Conservation (phyloP, 345 rosid species). For the Murraya paniculata region DNA sequence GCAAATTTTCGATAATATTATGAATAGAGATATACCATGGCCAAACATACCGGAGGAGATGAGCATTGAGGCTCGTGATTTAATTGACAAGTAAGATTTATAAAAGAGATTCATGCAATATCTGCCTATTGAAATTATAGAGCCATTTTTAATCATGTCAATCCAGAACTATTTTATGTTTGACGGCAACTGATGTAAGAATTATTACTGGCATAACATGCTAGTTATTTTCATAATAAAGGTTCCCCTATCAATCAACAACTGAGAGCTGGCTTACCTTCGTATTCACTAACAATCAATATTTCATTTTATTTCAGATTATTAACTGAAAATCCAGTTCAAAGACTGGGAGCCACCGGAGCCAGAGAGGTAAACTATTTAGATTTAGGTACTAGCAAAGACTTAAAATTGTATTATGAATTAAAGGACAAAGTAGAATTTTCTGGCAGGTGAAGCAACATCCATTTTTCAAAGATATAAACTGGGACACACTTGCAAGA, state of each 20-base stretch:
- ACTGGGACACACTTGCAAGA: constrained; percentile 92
- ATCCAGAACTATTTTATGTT: neutral
- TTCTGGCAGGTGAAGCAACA: constrained; percentile 74
- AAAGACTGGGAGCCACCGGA: constrained; percentile 93
- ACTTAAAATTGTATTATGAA: neutral
- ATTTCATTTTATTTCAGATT: constrained; percentile 48
- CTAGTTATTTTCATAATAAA: neutral
- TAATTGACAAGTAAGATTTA: constrained; percentile 80
- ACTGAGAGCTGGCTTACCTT: neutral
- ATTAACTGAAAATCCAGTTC: constrained; percentile 81
- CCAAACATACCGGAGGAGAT: constrained; percentile 82
- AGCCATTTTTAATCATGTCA: neutral
- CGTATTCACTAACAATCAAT: constrained; percentile 6
- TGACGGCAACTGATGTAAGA: neutral
- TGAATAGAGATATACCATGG: constrained; percentile 92
- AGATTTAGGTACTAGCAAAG: constrained; percentile 15
- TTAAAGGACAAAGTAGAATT: constrained; percentile 20
- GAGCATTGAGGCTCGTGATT: constrained; percentile 67
- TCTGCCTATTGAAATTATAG: neutral
- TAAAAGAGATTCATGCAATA: neutral
- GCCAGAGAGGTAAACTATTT: constrained; percentile 64
- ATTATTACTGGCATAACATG: neutral
- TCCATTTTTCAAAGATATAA: constrained; percentile 77
- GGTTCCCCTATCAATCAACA: constrained; percentile 4
- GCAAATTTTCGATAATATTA: constrained; percentile 90